Percentiles rank a stretch among this genome's conserved stretches.
These are phyloP conservation scores for Pulveroboletus ravenelii DNA, from an alignment of 768 basidiomycete species.

Conservation along the genomic window DNA sequence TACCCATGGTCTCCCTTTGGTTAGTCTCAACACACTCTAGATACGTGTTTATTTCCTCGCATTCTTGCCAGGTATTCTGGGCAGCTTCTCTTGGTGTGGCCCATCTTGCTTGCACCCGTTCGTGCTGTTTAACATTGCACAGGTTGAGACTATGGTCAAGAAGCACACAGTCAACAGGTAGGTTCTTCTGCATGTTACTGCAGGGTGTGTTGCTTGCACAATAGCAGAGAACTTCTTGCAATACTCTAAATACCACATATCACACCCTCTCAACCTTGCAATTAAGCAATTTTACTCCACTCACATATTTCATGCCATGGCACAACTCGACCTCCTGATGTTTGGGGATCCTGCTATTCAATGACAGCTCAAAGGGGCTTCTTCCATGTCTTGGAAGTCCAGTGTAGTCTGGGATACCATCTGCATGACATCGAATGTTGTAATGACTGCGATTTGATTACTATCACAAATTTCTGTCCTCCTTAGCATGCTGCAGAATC, in stretches of 20 bases:
- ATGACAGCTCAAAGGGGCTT: slow-evolving; percentile 56
- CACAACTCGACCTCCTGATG: slow-evolving; percentile 71
- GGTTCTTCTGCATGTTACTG: slow-evolving; percentile 50
- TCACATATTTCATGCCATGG: slow-evolving; percentile 62
- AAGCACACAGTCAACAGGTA: slow-evolving; percentile 54
- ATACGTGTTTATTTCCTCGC: not conserved
- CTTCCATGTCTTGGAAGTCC: slow-evolving; percentile 38
- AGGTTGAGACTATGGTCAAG: slow-evolving; percentile 68
- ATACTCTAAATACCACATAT: slow-evolving; percentile 36
- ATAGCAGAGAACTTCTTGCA: slow-evolving; percentile 42
- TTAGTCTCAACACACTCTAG: slow-evolving; percentile 21
- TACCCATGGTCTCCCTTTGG: slow-evolving; percentile 65
- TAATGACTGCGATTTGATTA: slow-evolving; percentile 46
- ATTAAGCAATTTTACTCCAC: slow-evolving; percentile 60
- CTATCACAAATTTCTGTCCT: slow-evolving; percentile 61
- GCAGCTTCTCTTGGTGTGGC: slow-evolving; percentile 58
- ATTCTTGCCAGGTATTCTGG: slow-evolving; percentile 53
- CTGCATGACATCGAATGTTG: slow-evolving; percentile 35
- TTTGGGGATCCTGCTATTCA: slow-evolving; percentile 65
- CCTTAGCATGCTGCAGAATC: slow-evolving; percentile 48
- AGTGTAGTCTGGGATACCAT: slow-evolving; percentile 63
- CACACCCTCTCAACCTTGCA: slow-evolving; percentile 49
- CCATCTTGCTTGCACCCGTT: not conserved
- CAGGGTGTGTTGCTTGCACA: slow-evolving; percentile 51
- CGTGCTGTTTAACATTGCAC: slow-evolving; percentile 8